These are phyloP conservation scores for Corchorus olitorius DNA, from an alignment of 345 rosid species.

Conservation along the genomic window DNA sequence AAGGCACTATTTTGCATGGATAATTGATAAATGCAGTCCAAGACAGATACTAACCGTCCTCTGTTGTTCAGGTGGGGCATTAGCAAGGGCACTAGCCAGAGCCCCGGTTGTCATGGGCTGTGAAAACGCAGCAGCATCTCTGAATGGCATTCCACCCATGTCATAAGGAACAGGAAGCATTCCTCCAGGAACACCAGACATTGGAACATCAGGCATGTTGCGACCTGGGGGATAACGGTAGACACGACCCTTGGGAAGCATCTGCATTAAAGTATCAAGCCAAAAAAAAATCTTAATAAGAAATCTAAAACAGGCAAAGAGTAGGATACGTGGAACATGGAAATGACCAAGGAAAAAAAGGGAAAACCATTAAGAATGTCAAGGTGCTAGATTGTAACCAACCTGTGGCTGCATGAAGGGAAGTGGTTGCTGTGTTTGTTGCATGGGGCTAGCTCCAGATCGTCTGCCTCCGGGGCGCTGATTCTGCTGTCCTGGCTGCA, in stretches of 20 bases:
- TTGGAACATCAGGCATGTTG: conserved; percentile 72
- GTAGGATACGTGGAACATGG: background rate
- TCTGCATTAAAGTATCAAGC: conserved; percentile 45
- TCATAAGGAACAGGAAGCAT: conserved; percentile 78
- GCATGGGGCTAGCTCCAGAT: conserved; percentile 47
- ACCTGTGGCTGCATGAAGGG: conserved; percentile 92
- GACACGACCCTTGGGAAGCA: conserved; percentile 80
- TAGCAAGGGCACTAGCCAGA: conserved; percentile 73
- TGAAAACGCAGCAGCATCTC: conserved; percentile 53
- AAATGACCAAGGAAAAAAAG: background rate
- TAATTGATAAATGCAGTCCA: background rate
- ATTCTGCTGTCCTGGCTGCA: conserved; percentile 86
- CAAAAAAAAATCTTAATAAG: background rate
- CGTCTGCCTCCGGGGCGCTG: conserved; percentile 86
- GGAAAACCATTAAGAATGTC: background rate
- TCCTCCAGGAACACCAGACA: conserved; percentile 67
- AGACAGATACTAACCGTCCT: conserved; percentile 55
- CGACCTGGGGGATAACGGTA: conserved; percentile 82
- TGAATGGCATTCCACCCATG: conserved; percentile 60
- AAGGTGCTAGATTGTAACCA: background rate
- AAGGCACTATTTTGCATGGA: background rate
- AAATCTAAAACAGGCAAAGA: background rate
- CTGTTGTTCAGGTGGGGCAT: conserved; percentile 67
- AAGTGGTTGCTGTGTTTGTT: conserved; percentile 76
- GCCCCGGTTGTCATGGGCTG: conserved; percentile 61